Base-by-base conservation (phyloP, 495 filamentous ascomycete species). In the Lineolata rhizophorae region DNA sequence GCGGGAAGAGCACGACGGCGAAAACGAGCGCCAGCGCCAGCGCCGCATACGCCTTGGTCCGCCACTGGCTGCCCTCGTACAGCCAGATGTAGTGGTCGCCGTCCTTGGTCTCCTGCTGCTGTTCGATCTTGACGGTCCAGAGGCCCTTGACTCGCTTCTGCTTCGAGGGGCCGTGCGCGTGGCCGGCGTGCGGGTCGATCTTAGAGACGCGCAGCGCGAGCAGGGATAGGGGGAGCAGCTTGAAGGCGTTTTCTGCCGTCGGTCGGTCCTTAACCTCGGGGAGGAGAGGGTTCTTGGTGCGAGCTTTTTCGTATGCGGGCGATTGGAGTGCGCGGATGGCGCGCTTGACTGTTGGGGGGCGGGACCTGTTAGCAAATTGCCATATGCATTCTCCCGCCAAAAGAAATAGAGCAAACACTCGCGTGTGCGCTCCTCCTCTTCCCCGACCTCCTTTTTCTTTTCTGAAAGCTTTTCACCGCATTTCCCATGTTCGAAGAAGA, bases 31-130 rank as follows among this genome's bases (percentile, higher is more conserved):
- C 57, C 20, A 99, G 62, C 1, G 83, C 82, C 10, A 78, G 77
- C 2, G 60, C 76, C 1, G 80, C 87, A 55, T 91, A 84, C 13
- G 90, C 58, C 52, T 91, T 92, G 57, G 76, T 74, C 60, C 80
- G 87, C 62, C 84, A 75, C 53, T 94, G 84, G 13, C 75, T 67
- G 12, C 85, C 87, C 40, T 99, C 90, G 49, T 87, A 99, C 29
- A 95, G 61, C 81, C 83, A 99, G 31, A 87, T 74, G 46, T 94
- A 99, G 55, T 99, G 81, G 56, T 84, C 72, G 40, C 91, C 79
- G 15, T 90, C 81, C 25, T 58, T 55, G 16, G 82, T 76, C 43
- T 95, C 85, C 53, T 99, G 90, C 50, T 99, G 85, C 39, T 84
- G 84, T 55, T 95, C 87, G 41, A 99, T 81, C 47, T 71, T 75